Evolutionary conservation across 768 basidiomycete species (phyloP).

Genomic region (Auricularia sp.): DNA sequence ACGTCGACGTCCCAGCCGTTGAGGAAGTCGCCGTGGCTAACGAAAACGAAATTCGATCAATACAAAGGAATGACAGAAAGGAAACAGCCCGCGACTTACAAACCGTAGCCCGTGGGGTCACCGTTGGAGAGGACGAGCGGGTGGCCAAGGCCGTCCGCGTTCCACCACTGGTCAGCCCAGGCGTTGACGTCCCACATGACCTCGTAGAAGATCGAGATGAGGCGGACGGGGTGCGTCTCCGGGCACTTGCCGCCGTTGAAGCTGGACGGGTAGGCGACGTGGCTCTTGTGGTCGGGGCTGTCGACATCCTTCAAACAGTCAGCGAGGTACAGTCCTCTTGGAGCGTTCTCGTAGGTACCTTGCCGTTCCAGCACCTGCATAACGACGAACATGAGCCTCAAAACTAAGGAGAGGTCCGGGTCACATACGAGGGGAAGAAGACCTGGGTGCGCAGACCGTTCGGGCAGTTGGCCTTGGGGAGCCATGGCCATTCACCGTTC

Average conservation of each 20-base stretch:
- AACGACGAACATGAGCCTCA: not conserved
- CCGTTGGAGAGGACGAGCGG: conserved; percentile 1
- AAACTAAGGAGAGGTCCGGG: not conserved
- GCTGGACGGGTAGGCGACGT: conserved; percentile 21
- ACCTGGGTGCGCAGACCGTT: conserved; percentile 12
- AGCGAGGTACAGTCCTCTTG: not conserved
- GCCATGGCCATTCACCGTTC: not conserved
- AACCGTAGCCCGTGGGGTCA: conserved; percentile 1
- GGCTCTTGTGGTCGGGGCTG: conserved; percentile 27
- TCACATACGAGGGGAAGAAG: conserved; percentile 7
- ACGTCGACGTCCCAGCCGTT: conserved; percentile 14
- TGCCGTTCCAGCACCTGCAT: conserved; percentile 28
- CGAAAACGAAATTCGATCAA: not conserved
- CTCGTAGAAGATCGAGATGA: conserved; percentile 14
- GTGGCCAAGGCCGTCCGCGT: not conserved
- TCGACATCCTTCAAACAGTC: conserved; percentile 19
- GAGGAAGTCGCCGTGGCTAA: not conserved
- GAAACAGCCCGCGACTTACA: not conserved
- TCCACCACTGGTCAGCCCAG: conserved; percentile 4
- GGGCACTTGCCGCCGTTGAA: conserved; percentile 11
- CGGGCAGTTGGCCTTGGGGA: not conserved
- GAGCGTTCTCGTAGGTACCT: not conserved
- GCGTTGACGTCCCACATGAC: conserved; percentile 6
- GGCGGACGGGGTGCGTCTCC: conserved; percentile 10
- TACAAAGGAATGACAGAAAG: not conserved